Conservation (phyloP, 805 yeast species). For the Wickerhamomyces canadensis region DNA sequence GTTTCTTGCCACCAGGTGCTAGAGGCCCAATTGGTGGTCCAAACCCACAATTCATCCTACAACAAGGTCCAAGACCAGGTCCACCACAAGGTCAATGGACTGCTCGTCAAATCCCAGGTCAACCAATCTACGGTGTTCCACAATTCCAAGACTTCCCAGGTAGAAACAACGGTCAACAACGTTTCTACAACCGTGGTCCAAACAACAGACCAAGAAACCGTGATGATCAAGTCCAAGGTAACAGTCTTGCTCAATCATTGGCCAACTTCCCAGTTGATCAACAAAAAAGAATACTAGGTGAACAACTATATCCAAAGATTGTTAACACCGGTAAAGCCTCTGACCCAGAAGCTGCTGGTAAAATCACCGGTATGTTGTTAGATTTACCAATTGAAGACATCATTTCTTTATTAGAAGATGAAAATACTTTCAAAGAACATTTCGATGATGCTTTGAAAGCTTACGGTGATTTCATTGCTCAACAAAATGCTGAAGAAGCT, state of each 20-base stretch:
- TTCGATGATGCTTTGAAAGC: constrained; percentile 93
- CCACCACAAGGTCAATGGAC: constrained; percentile 63
- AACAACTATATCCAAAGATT: constrained; percentile 91
- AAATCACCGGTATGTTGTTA: constrained; percentile 97
- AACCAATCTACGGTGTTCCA: constrained; percentile 83
- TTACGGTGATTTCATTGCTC: constrained; percentile 69
- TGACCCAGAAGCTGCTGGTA: constrained; percentile 94
- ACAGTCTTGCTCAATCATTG: constrained; percentile 51
- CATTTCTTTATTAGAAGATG: constrained; percentile 83
- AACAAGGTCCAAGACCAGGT: constrained; percentile 60
- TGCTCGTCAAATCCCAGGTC: constrained; percentile 62
- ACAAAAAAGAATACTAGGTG: constrained; percentile 97
- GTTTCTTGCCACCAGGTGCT: constrained; percentile 76
- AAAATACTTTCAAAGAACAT: constrained; percentile 81
- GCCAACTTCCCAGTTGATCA: constrained; percentile 74
- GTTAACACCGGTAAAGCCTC: constrained; percentile 80
- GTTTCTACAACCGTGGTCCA: constrained; percentile 38
- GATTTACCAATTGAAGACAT: constrained; percentile 92
- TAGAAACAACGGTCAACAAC: constrained; percentile 32
- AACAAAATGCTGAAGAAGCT: constrained; percentile 33
- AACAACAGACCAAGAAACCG: constrained; percentile 33
- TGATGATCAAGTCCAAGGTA: constrained; percentile 18
- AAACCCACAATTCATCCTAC: constrained; percentile 73
- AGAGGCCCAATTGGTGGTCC: constrained; percentile 82
- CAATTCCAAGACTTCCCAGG: constrained; percentile 66